Base-by-base conservation (phyloP, 2,329 filamentous ascomycete species). In the Colletotrichum acutatum region DNA sequence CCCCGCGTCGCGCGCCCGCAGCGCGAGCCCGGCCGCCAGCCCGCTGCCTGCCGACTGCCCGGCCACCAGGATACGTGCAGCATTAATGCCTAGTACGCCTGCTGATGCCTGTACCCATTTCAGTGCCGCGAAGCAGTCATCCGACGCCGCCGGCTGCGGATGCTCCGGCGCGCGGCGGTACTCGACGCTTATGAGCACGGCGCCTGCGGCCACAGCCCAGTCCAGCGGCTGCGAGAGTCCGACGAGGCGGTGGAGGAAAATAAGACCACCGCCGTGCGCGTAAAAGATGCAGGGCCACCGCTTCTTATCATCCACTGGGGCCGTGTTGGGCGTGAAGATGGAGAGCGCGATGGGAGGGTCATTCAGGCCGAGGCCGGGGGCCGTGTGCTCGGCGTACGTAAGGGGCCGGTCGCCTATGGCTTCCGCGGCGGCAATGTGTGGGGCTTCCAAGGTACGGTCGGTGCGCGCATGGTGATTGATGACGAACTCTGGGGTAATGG, bases 101-200 rank as follows among this genome's bases (percentile, higher is more conserved):
- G 76, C 74, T 57, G 77, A 71, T 4, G 73, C 32, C 24, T 71
- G 75, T 1, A 65, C 14, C 75, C 75, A 78, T 26, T 75, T 52
- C 16, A 78, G 76, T 2, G 75, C 76, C 49, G 73, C 66, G 30
- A 75, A 70, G 58, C 76, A 75, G 57, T 78, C 76, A 9, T 78
- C 74, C 19, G 72, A 74, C 19, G 75, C 68, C 3, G 53, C 75
- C 4, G 77, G 77, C 28, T 73, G 77, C 5, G 71, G 74, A 34
- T 76, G 66, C 63, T 80, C 78, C 1, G 79, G 79, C 24, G 77
- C 74, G 2, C 77, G 76, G 11, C 78, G 75, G 74, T 79, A 79
- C 68, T 78, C 77, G 66, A 77, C 77, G 11, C 72, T 76, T 61
- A 79, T 68, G 59, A 76, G 75, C 12, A 77, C 71, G 52, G 76